These are phyloP conservation scores for Chaetoscypha palmicola DNA, from an alignment of 2,329 filamentous ascomycete genomes.

Conservation along the genomic window DNA sequence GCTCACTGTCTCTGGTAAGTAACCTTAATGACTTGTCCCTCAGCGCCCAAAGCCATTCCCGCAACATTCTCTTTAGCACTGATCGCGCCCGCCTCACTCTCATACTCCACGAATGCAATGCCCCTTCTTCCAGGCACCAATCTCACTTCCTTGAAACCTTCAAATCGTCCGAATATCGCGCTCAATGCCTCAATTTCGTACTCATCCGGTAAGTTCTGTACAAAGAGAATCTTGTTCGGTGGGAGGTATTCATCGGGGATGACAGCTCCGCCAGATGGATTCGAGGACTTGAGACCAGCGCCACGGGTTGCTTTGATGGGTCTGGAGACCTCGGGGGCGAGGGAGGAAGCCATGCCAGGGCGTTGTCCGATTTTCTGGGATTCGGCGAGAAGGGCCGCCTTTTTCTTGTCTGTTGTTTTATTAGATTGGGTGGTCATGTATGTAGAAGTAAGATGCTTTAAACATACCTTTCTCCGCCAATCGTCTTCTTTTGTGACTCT, in stretches of 20 bases:
- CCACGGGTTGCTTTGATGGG: conserved; percentile 65
- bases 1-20: conserved; percentile 88
- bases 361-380: conserved; percentile 72
- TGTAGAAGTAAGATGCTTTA: no score
- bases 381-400: conserved; percentile 73
- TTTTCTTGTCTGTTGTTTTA: conserved; percentile 60
- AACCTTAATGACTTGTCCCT: conserved; percentile 77
- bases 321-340: conserved; percentile 38
- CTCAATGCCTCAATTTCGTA: conserved; percentile 75
- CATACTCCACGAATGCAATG: conserved; percentile 96
- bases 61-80: conserved; percentile 89
- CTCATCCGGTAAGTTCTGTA: conserved; percentile 85
- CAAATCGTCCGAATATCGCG: conserved; percentile 78
- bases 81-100: conserved; percentile 81
- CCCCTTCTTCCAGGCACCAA: conserved; percentile 78
- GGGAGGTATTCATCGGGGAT: conserved; percentile 97
- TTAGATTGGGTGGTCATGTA: no score
- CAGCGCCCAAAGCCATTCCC: conserved; percentile 71
- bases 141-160: conserved; percentile 89
- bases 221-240: conserved; percentile 92
- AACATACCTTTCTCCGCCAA: conserved; percentile 79
- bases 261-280: conserved; percentile 58
- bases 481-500: conserved; percentile 76
- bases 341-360: conserved; percentile 35
- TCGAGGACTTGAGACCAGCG: conserved; percentile 69